Percentiles rank a stretch among this genome's conserved stretches.
phyloP scores from a whole-genome alignment of 2,329 filamentous ascomycete species.

The Venturia effusa region DNA sequence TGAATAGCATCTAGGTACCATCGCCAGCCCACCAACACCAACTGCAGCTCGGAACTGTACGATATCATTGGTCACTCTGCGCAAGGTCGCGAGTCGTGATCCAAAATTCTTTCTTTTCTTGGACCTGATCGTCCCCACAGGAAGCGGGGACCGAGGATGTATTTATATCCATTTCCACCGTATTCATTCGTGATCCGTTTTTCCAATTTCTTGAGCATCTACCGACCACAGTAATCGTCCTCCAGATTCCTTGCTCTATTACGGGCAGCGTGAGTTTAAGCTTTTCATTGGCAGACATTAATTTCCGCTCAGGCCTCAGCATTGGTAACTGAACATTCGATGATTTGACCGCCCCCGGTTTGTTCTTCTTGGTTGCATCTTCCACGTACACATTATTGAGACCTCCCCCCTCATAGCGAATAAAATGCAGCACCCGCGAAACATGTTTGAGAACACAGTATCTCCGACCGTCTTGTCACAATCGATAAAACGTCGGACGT shows the following conservation, averaged over 20 bases:
- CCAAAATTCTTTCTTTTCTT: not conserved
- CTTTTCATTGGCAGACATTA: not conserved
- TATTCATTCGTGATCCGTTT: not conserved
- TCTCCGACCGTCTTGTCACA: not conserved
- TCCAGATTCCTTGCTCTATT: not conserved
- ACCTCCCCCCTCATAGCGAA: not conserved
- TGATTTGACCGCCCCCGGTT: not conserved
- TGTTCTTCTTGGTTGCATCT: not conserved
- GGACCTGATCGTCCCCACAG: not conserved
- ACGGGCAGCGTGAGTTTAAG: not conserved
- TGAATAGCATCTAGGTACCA: not conserved
- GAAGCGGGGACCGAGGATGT: not conserved
- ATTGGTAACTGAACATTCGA: not conserved
- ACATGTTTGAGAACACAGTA: not conserved
- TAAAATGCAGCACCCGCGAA: not conserved
- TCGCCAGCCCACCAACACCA: not conserved
- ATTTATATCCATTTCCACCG: not conserved
- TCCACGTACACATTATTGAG: not conserved
- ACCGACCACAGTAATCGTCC: not conserved
- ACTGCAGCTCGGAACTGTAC: not conserved
- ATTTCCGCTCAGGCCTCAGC: not conserved
- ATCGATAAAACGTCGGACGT: not conserved
- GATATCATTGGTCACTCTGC: not conserved
- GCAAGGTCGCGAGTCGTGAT: not conserved
- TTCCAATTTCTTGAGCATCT: not conserved